These are phyloP conservation scores for Penicillium cosmopolitanum DNA, from an alignment of 495 filamentous ascomycete genomes.

Conservation along the genomic window DNA sequence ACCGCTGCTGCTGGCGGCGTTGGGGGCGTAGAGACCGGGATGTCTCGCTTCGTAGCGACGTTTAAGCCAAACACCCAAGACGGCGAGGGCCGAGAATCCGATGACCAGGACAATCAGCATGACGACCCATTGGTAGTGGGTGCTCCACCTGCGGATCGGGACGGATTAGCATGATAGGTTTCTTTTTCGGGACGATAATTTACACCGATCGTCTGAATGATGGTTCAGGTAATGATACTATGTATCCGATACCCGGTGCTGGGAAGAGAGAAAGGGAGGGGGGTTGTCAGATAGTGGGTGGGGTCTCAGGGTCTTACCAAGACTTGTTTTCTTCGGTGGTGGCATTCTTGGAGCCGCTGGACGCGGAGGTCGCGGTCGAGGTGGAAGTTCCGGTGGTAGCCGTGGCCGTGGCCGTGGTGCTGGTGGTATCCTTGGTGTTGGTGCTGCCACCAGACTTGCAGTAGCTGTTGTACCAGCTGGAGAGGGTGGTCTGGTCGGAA, in stretches of 20 bases:
- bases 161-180: background rate
- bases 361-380: conserved; percentile 4
- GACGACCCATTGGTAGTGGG: conserved; percentile 57
- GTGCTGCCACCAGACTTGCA: conserved; percentile 37
- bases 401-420: conserved; percentile 18
- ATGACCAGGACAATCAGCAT: conserved; percentile 56
- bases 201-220: too few relatives aligned
- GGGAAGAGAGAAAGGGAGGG: too few relatives aligned
- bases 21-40: conserved; percentile 37
- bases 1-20: conserved; percentile 21
- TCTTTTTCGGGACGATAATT: background rate
- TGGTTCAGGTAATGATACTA: too few relatives aligned
- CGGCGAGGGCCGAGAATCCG: conserved; percentile 45
- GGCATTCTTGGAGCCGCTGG: conserved; percentile 9
- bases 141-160: conserved; percentile 43
- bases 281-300: background rate
- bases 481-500: conserved; percentile 42
- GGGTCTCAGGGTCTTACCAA: conserved; percentile 27
- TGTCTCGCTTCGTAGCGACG: conserved; percentile 52
- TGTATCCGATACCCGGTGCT: too few relatives aligned
- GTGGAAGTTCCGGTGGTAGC: conserved; percentile 18
- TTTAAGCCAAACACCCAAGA: conserved; percentile 47
- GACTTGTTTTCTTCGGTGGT: conserved; percentile 21
- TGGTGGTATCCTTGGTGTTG: conserved; percentile 12
- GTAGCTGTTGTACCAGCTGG: conserved; percentile 53